Conservation (phyloP, 805 yeast species). For the Candida easanensis region DNA sequence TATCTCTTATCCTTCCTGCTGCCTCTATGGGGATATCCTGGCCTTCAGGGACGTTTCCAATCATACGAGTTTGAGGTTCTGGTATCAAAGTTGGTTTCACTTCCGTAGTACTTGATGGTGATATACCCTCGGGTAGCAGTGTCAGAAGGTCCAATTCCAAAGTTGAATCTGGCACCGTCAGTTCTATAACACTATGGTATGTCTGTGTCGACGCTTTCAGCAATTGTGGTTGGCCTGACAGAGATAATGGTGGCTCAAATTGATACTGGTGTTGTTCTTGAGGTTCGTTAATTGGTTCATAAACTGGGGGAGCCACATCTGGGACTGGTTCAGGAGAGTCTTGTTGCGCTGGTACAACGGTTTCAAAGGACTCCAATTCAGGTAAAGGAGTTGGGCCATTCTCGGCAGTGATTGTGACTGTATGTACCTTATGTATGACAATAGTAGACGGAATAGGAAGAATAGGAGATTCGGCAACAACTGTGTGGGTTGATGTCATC, state of each 20-base stretch:
- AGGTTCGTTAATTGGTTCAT: too few species aligned
- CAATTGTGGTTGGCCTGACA: too few species aligned
- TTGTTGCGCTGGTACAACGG: neutral
- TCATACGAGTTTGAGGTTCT: neutral
- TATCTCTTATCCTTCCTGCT: neutral
- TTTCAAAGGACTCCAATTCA: too few species aligned
- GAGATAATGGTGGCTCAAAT: too few species aligned
- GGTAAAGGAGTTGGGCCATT: neutral
- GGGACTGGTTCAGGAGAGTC: neutral
- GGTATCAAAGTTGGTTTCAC: neutral
- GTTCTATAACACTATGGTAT: too few species aligned
- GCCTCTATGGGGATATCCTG: neutral
- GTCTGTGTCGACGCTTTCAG: too few species aligned
- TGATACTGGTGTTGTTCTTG: too few species aligned
- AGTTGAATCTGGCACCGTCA: too few species aligned
- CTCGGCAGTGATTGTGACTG: constrained; percentile 6
- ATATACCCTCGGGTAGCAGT: too few species aligned
- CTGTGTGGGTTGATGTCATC: constrained; percentile 9
- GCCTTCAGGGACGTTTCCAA: neutral
- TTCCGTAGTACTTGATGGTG: too few species aligned
- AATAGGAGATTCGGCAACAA: neutral
- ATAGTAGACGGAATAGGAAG: constrained; percentile 5
- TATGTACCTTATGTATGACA: constrained; percentile 5
- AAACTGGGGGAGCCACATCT: too few species aligned
- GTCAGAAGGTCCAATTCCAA: too few species aligned